phyloP scores from a whole-genome alignment of 805 yeast genomes.

The Candida railenensis region DNA sequence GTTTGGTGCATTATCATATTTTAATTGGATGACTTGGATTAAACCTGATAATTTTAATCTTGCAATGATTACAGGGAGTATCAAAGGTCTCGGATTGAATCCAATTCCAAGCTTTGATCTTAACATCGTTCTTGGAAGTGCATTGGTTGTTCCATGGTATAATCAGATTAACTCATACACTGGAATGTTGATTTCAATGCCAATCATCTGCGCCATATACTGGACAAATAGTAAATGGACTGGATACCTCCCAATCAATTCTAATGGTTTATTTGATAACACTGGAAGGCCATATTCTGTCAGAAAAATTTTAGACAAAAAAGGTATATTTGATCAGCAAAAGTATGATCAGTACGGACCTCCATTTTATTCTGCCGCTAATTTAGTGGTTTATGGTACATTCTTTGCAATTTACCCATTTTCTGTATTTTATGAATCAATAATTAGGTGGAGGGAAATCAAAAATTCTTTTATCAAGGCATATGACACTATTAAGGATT shows the following conservation, averaged over 20 bases:
- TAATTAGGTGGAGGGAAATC: conserved; percentile 9
- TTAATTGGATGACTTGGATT: conserved; percentile 24
- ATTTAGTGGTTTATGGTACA: conserved; percentile 49
- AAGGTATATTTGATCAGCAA: conserved; percentile 28
- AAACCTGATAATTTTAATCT: conserved; percentile 15
- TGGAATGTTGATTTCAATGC: conserved; percentile 1
- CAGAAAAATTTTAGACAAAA: neutral
- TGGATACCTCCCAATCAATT: conserved; percentile 9
- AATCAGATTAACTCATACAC: conserved; percentile 6
- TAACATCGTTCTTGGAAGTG: conserved; percentile 33
- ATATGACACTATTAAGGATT: neutral
- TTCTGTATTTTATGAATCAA: conserved; percentile 17
- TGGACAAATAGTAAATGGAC: conserved; percentile 11
- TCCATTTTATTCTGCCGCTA: conserved; percentile 57
- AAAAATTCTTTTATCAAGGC: neutral
- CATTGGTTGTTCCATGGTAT: conserved; percentile 28
- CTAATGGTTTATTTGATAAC: neutral
- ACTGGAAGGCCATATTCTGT: neutral
- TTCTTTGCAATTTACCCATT: conserved; percentile 29
- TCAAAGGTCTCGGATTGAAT: conserved; percentile 26
- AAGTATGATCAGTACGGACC: conserved; percentile 50
- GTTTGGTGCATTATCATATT: conserved; percentile 15
- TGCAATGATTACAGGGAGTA: conserved; percentile 17
- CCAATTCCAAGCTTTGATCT: conserved; percentile 52
- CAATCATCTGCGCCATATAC: conserved; percentile 7